Conservation (phyloP, 306 rosid species). For the Ormosia semicastrata region DNA sequence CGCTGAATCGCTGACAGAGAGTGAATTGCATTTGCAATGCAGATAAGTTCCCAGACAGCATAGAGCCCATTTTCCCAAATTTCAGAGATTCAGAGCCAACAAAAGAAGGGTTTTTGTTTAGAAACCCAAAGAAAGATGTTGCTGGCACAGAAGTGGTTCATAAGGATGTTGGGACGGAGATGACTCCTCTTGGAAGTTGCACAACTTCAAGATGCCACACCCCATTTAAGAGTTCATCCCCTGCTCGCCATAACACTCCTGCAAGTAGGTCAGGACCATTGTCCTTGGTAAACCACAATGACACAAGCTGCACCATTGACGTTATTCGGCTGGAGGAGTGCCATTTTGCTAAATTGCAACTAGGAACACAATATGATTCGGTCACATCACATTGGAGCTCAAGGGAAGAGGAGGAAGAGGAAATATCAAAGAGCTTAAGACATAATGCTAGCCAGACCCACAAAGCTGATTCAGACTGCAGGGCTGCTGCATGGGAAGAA, state of each 20-base stretch:
- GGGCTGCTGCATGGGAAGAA: conserved; percentile 82
- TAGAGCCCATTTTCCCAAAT: conserved; percentile 53
- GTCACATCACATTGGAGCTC: conserved; percentile 86
- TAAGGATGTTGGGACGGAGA: conserved; percentile 85
- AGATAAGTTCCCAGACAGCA: conserved; percentile 84
- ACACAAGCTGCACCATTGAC: conserved; percentile 44
- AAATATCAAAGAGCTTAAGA: conserved; percentile 90
- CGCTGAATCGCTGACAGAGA: background rate
- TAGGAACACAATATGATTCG: conserved; percentile 70
- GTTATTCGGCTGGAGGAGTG: conserved; percentile 70
- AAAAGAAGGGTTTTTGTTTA: conserved; percentile 72
- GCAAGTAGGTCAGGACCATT: conserved; percentile 83
- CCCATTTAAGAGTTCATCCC: conserved; percentile 80
- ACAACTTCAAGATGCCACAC: conserved; percentile 92
- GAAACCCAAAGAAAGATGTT: conserved; percentile 59
- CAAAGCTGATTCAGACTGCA: conserved; percentile 54
- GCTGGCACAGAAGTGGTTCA: conserved; percentile 50
- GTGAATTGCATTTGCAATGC: conserved; percentile 42
- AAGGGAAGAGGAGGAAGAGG: conserved; percentile 93
- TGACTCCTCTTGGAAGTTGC: conserved; percentile 95
- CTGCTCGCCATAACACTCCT: conserved; percentile 93
- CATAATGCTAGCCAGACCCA: conserved; percentile 52
- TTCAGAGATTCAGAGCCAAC: conserved; percentile 57
- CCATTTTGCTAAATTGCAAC: conserved; percentile 73
- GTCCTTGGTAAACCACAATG: conserved; percentile 34